phyloP scores from a whole-genome alignment of 2,329 filamentous ascomycete species.

The Penicillium occitanis region DNA sequence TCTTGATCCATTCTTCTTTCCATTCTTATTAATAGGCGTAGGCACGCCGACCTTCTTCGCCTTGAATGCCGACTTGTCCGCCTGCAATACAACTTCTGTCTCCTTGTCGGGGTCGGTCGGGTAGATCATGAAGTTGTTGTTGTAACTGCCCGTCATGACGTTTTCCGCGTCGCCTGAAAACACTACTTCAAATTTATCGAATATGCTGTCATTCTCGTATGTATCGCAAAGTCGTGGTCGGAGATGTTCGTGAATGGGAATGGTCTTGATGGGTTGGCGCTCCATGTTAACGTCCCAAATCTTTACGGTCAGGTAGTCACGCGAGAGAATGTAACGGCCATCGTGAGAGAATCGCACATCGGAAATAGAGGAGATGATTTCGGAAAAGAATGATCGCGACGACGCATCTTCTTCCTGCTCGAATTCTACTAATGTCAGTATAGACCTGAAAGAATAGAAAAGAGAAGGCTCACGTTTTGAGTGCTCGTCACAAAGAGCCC shows the following conservation, averaged over 20 bases:
- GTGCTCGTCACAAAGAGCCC: constrained; percentile 91
- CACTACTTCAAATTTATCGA: constrained; percentile 99
- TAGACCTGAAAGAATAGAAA: neutral
- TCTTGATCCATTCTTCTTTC: constrained; percentile 85
- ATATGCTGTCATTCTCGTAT: constrained; percentile 99
- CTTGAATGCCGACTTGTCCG: constrained; percentile 99
- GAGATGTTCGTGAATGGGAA: constrained; percentile 96
- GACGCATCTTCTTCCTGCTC: constrained; percentile 98
- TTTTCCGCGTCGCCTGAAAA: constrained; percentile 98
- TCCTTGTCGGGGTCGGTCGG: constrained; percentile 94
- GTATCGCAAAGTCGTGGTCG: constrained; percentile 93
- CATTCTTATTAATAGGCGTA: constrained; percentile 88
- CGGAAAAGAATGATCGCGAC: constrained; percentile 97
- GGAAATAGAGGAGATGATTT: constrained; percentile 99
- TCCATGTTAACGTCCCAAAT: constrained; percentile 99
- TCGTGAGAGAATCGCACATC: constrained; percentile 97
- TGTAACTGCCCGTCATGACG: constrained; percentile 99
- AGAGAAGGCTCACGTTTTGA: constrained; percentile 71
- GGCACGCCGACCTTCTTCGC: constrained; percentile 99
- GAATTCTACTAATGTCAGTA: constrained; percentile 65
- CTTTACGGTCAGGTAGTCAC: constrained; percentile 98
- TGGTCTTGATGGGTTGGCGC: constrained; percentile 93
- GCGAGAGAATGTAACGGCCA: constrained; percentile 92
- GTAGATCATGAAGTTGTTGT: constrained; percentile 99
- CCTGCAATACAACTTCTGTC: constrained; percentile 94